Conservation (phyloP, 148 eudicot species). For the Rhododendron ferrugineum region DNA sequence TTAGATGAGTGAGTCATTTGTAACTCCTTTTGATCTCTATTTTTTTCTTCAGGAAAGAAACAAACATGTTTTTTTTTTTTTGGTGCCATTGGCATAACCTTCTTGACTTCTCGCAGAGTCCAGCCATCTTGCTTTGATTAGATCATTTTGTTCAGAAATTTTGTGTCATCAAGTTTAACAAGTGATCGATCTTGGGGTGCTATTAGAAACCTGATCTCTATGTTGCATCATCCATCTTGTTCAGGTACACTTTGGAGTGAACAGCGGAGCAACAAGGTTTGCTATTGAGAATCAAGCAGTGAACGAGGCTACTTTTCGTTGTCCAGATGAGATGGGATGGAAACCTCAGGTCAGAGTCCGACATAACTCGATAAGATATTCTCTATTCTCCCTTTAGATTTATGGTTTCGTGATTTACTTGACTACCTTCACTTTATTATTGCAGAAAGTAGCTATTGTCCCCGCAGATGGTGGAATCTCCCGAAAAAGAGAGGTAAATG, state of each 20-base stretch:
- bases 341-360: slow-evolving; percentile 86
- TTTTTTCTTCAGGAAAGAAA: neutral
- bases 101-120: neutral
- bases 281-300: slow-evolving; percentile 87
- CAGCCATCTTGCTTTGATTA: neutral
- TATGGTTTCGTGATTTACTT: slow-evolving; percentile 11
- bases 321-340: slow-evolving; percentile 99
- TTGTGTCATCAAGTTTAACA: neutral
- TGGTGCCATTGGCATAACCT: neutral
- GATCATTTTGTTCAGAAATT: neutral
- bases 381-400: neutral
- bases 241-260: slow-evolving; percentile 95
- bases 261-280: slow-evolving; percentile 79
- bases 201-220: neutral
- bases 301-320: slow-evolving; percentile 92
- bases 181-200: neutral
- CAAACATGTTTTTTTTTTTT: neutral
- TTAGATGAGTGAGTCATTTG: neutral
- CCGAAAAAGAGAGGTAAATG: slow-evolving; percentile 63
- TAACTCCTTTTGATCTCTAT: neutral
- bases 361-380: neutral
- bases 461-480: slow-evolving; percentile 84
- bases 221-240: neutral
- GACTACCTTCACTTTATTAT: slow-evolving; percentile 10
- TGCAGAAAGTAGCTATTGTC: slow-evolving; percentile 84